These are phyloP conservation scores for Saccharum spontaneum DNA, from an alignment of 176 grass and related monocot species.

Conservation along the genomic window DNA sequence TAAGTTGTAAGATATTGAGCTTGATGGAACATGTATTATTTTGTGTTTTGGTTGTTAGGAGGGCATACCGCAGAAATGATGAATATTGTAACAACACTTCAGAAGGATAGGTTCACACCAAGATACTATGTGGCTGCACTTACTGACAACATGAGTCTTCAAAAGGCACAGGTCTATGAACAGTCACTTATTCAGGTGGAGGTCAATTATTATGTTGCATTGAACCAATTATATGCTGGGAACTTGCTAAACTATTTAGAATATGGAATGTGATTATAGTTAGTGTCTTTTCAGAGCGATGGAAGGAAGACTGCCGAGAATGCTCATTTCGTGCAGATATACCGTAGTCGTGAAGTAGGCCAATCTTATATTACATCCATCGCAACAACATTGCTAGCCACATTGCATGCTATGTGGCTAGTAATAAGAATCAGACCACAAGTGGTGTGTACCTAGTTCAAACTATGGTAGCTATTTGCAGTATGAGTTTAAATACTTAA, in stretches of 20 bases:
- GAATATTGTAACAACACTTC: constrained; percentile 66
- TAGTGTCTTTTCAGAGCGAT: constrained; percentile 44
- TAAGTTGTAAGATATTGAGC: background rate
- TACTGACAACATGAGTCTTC: constrained; percentile 94
- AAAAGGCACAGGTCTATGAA: constrained; percentile 80
- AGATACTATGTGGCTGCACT: constrained; percentile 87
- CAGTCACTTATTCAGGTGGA: constrained; percentile 52
- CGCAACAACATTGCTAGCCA: constrained; percentile 75
- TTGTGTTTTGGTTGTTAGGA: constrained; percentile 41
- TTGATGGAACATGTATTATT: constrained; percentile 15
- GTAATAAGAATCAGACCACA: constrained; percentile 81
- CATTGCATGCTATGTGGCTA: constrained; percentile 78
- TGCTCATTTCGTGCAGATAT: constrained; percentile 79
- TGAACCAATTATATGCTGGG: background rate
- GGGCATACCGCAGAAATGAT: constrained; percentile 96
- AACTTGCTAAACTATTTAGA: constrained; percentile 15
- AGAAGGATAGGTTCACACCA: constrained; percentile 74
- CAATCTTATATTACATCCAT: constrained; percentile 91
- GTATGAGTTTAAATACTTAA: constrained; percentile 27
- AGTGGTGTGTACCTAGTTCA: constrained; percentile 57
- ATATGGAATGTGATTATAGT: background rate
- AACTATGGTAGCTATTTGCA: constrained; percentile 20
- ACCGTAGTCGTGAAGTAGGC: constrained; percentile 93
- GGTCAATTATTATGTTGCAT: constrained; percentile 15
- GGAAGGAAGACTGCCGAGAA: constrained; percentile 31